Conservation (phyloP, 164 flowering plant species). For the Vitis rotundifolia region DNA sequence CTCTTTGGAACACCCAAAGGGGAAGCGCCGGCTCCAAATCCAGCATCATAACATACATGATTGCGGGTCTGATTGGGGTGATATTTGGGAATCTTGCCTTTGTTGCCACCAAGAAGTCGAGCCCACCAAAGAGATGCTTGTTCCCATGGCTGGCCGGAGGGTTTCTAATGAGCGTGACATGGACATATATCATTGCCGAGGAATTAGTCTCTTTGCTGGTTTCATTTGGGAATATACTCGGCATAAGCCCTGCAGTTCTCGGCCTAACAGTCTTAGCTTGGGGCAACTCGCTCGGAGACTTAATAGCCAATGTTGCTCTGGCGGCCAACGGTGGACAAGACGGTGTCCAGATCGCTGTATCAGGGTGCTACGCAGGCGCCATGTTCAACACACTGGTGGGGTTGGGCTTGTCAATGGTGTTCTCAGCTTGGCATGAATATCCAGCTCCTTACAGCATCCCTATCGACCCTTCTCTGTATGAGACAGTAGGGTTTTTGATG, state of each 20-base stretch:
- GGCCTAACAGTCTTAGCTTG: slow-evolving; percentile 78
- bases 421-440: slow-evolving; percentile 44
- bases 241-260: slow-evolving; percentile 56
- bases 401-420: slow-evolving; percentile 53
- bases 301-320: slow-evolving; percentile 55
- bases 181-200: slow-evolving; percentile 55
- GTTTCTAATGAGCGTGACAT: slow-evolving; percentile 55
- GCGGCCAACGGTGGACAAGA: slow-evolving; percentile 53
- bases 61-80: slow-evolving; percentile 29
- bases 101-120: slow-evolving; percentile 21
- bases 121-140: slow-evolving; percentile 44
- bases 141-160: slow-evolving; percentile 51
- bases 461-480: slow-evolving; percentile 37
- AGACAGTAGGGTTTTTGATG: slow-evolving; percentile 56
- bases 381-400: slow-evolving; percentile 68
- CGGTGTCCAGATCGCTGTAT: slow-evolving; percentile 61
- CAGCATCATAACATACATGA: slow-evolving; percentile 17
- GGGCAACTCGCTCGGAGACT: slow-evolving; percentile 79
- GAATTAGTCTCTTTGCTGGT: slow-evolving; percentile 54
- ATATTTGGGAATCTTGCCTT: slow-evolving; percentile 37
- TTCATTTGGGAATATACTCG: slow-evolving; percentile 45
- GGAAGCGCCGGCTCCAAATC: slow-evolving; percentile 18
- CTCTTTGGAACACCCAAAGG: slow-evolving; percentile 26
- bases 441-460: slow-evolving; percentile 46
- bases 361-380: slow-evolving; percentile 82